Evolutionary conservation across 2,329 filamentous ascomycete species (phyloP).

Genomic region (Fusarium austroafricanum): DNA sequence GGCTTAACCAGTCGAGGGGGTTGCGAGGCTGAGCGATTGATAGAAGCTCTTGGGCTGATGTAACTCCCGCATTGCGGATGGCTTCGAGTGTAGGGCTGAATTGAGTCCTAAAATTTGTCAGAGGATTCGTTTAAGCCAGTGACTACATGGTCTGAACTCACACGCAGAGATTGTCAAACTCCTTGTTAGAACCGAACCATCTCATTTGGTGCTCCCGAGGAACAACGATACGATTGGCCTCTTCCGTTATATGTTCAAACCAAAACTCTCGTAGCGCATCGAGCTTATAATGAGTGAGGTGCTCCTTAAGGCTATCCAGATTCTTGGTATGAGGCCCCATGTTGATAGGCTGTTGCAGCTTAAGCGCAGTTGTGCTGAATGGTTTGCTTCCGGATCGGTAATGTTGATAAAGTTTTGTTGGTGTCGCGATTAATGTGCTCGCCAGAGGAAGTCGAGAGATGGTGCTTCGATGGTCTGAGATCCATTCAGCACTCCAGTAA

Average conservation of each 20-base stretch:
- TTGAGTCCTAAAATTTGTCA: slow-evolving; percentile 40
- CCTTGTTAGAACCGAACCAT: slow-evolving; percentile 52
- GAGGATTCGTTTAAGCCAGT: rapidly evolving
- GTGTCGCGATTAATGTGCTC: background rate
- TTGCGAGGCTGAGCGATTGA: slow-evolving; percentile 41
- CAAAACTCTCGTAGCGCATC: slow-evolving; percentile 51
- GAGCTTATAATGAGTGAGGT: slow-evolving; percentile 48
- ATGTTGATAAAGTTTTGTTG: slow-evolving; percentile 5
- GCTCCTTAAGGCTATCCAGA: slow-evolving; percentile 16
- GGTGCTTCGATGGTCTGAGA: slow-evolving; percentile 26
- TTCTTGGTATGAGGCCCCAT: slow-evolving; percentile 8
- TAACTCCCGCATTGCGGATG: slow-evolving; percentile 44
- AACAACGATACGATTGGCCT: slow-evolving; percentile 46
- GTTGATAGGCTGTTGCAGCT: background rate
- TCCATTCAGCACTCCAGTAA: slow-evolving; percentile 37
- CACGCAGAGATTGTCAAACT: slow-evolving; percentile 53
- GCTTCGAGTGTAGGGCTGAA: slow-evolving; percentile 51
- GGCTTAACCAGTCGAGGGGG: slow-evolving; percentile 57
- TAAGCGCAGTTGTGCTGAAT: slow-evolving; percentile 11
- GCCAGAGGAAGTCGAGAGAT: slow-evolving; percentile 9
- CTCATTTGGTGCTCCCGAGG: slow-evolving; percentile 42
- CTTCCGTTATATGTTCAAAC: slow-evolving; percentile 51
- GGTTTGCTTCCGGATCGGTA: background rate
- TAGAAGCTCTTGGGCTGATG: slow-evolving; percentile 48
- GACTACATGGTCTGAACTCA: slow-evolving; percentile 28